Base-by-base conservation (phyloP, 768 basidiomycete species). In the Pisolithus microcarpus region DNA sequence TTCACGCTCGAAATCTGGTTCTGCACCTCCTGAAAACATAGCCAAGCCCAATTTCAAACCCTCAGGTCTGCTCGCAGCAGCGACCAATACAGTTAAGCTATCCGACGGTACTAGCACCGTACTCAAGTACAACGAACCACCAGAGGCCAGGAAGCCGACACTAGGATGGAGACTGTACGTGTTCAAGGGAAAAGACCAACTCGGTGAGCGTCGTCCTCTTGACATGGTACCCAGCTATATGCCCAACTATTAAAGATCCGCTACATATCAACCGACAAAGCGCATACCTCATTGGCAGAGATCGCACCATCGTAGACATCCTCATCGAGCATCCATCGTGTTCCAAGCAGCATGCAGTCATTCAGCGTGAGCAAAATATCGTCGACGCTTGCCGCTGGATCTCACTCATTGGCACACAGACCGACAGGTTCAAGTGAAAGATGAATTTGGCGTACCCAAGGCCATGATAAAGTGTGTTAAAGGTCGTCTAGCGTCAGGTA, bases 111-210 rank as follows among this genome's bases (percentile, higher is more conserved):
- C 80, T 46, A 83, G 74, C 58, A 85, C 87, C 6, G 81, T 96
- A 40, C 74, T 99, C 55, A 99, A 98, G 68, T 99, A 99, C 66
- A 94, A 98, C 55, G 96, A 99, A 67, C 96, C 96, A 15, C 93
- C 96, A 6, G 96, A 99, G 74, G 96, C 95, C 26, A 75, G 96
- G 57, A 97, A 94, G 63, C 95, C 96, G 9, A 70, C 76, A 5
- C 68, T 87, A 31, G 87, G 89, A 16, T 98, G 96, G 96, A 76
- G 96, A 64, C 63, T 99, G 54, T 99, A 98, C 63, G 94, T 97
- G 31, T 99, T 98, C 78, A 98, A 98, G 70, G 95, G 89, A 19
- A 79, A 77, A 48, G 92, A 96, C 59, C 88, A 97, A 75, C 75
- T 84, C 46, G 94, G 95, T 95, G 63, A 66, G 89, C 73, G 5